Evolutionary conservation across 1,284 basidiomycete genomes (phyloP).

Genomic region (Cystobasidiaceae sp.): DNA sequence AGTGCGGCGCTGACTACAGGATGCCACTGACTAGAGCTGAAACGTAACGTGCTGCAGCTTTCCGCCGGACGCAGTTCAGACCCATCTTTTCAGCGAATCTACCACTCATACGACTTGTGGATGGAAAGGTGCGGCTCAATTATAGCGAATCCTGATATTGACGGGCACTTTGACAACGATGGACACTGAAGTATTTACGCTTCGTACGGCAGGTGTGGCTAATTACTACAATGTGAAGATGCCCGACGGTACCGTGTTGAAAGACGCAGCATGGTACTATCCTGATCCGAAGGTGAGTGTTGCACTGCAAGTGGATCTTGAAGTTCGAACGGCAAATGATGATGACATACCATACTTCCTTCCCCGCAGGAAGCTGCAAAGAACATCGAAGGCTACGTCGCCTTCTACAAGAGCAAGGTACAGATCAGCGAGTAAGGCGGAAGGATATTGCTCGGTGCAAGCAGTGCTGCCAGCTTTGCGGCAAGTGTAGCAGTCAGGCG

Average conservation of each 20-base stretch:
- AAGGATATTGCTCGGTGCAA: too few species aligned
- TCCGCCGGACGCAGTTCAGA: conserved; percentile 5
- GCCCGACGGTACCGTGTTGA: background rate
- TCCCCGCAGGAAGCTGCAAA: conserved; percentile 9
- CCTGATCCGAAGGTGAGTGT: conserved; percentile 9
- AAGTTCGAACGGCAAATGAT: background rate
- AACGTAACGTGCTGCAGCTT: background rate
- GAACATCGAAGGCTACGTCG: conserved; percentile 19
- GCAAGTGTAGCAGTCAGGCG: too few species aligned
- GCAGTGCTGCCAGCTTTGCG: too few species aligned
- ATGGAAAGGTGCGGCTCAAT: conserved; percentile 11
- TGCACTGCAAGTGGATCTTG: background rate
- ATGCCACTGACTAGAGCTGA: background rate
- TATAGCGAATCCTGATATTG: background rate
- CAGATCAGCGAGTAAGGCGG: too few species aligned
- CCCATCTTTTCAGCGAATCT: conserved; percentile 5
- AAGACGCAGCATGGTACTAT: conserved; percentile 19
- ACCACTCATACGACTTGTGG: conserved; percentile 17
- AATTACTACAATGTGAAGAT: conserved; percentile 12
- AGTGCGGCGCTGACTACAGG: background rate
- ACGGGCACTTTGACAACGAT: background rate
- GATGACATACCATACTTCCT: background rate
- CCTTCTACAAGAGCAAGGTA: conserved; percentile 30
- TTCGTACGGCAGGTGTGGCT: background rate
- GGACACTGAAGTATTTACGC: too few species aligned